Percentiles rank a stretch among this genome's conserved stretches.
These are phyloP conservation scores for Leucocoprinus sp. DNA, from an alignment of 768 basidiomycete genomes.

Conservation along the genomic window DNA sequence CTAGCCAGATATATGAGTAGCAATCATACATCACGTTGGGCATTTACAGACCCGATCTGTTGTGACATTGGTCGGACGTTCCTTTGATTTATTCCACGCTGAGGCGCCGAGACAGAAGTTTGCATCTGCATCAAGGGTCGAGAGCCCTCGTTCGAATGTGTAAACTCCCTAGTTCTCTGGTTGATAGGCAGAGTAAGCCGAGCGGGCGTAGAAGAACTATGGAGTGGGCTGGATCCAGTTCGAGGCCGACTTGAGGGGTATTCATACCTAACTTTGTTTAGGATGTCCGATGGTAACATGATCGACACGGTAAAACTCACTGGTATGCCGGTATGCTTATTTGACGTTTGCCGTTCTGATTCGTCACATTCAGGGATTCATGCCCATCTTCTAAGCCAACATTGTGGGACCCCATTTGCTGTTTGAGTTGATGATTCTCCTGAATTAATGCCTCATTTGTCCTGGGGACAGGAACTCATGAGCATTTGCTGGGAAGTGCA, in stretches of 20 bases:
- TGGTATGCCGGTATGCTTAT: conserved; percentile 30
- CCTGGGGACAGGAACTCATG: conserved; percentile 25
- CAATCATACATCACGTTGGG: conserved; percentile 4
- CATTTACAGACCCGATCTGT: conserved; percentile 1
- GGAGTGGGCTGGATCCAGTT: conserved; percentile 16
- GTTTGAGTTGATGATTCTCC: conserved; percentile 45
- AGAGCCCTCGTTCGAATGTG: conserved; percentile 19
- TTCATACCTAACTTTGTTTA: conserved; percentile 15
- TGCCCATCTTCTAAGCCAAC: conserved; percentile 16
- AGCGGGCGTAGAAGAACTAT: conserved; percentile 39
- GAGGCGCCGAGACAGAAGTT: not conserved
- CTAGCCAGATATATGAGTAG: conserved; percentile 29
- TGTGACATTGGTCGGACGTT: conserved; percentile 35
- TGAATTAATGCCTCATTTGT: conserved; percentile 37
- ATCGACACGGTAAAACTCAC: conserved; percentile 12
- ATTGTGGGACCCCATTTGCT: conserved; percentile 20
- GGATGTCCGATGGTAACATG: not conserved
- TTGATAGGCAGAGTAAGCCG: conserved; percentile 61
- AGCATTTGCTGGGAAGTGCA: conserved; percentile 9
- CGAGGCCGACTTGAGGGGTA: conserved; percentile 19
- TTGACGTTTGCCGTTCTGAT: conserved; percentile 60
- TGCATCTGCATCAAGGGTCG: conserved; percentile 1
- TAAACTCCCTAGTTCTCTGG: conserved; percentile 42
- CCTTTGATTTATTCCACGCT: not conserved
- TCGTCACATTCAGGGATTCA: conserved; percentile 30